Percentiles rank a stretch among this genome's conserved stretches.
These are phyloP conservation scores for Penicillium pancosmium DNA, from an alignment of 495 filamentous ascomycete species.

Conservation along the genomic window DNA sequence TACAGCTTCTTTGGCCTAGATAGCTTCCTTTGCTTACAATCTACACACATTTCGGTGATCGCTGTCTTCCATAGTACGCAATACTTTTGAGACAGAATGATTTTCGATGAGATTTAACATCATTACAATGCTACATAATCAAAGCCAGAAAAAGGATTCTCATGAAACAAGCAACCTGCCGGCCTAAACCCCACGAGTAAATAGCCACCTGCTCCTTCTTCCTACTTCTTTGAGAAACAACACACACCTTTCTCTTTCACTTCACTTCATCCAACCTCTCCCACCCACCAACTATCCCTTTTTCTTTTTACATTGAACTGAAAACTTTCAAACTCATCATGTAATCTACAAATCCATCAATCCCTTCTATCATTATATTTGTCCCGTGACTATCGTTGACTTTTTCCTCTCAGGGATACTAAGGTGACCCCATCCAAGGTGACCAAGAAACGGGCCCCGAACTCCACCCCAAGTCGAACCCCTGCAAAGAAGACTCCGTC, in stretches of 20 bases:
- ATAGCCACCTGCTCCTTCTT: background rate
- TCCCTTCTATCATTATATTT: background rate
- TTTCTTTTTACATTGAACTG: background rate
- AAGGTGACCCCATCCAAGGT: background rate
- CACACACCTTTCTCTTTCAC: background rate
- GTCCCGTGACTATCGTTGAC: background rate
- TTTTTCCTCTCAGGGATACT: background rate
- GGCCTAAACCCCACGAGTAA: background rate
- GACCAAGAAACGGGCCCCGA: background rate
- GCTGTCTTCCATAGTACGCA: no score
- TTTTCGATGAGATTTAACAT: no score
- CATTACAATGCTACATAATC: no score
- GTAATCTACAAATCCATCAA: background rate
- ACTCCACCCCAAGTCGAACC: background rate
- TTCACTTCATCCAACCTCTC: background rate
- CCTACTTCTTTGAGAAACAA: background rate
- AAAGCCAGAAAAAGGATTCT: no score
- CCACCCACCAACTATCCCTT: background rate
- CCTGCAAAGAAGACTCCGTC: no score
- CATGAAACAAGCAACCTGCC: no score
- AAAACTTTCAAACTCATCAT: background rate
- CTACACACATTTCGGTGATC: no score
- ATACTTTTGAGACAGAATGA: no score
- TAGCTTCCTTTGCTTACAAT: no score
- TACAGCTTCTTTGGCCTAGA: no score